Percentiles rank a stretch among this genome's conserved stretches.
phyloP scores from a whole-genome alignment of 768 basidiomycete genomes.

The Auricularia auricula-judae region DNA sequence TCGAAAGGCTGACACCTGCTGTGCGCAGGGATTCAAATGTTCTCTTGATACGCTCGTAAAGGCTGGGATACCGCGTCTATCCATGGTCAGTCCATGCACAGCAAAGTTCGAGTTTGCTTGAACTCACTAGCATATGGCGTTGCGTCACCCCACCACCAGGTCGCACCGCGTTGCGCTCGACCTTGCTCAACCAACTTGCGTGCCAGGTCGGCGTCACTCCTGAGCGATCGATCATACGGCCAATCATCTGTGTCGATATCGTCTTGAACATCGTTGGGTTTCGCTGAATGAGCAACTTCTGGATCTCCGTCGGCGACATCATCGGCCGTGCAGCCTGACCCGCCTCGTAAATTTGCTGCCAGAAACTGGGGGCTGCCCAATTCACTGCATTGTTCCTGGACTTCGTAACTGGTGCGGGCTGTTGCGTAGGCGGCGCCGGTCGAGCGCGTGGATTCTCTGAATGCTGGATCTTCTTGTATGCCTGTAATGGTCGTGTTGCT shows the following conservation, averaged over 20 bases:
- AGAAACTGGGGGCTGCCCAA: not conserved
- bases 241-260: not conserved
- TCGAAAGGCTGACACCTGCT: slow-evolving; percentile 13
- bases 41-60: slow-evolving; percentile 10
- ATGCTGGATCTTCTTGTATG: too few species aligned
- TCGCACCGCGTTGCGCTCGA: not conserved
- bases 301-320: not conserved
- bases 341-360: not conserved
- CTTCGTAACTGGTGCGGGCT: too few species aligned
- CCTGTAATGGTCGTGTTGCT: too few species aligned
- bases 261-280: not conserved
- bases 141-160: not conserved
- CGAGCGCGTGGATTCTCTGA: not conserved
- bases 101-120: too few species aligned
- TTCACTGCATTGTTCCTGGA: not conserved
- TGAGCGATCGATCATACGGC: not conserved
- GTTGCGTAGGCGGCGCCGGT: not conserved
- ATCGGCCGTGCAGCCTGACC: not conserved
- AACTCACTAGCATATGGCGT: not conserved
- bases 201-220: not conserved
- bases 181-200: not conserved
- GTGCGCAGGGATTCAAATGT: slow-evolving; percentile 13
- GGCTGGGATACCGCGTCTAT: slow-evolving; percentile 6
- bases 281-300: not conserved
- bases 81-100: too few species aligned